Evolutionary conservation across 179 eudicot genomes (phyloP).

Genomic region (Silene noctiflora): DNA sequence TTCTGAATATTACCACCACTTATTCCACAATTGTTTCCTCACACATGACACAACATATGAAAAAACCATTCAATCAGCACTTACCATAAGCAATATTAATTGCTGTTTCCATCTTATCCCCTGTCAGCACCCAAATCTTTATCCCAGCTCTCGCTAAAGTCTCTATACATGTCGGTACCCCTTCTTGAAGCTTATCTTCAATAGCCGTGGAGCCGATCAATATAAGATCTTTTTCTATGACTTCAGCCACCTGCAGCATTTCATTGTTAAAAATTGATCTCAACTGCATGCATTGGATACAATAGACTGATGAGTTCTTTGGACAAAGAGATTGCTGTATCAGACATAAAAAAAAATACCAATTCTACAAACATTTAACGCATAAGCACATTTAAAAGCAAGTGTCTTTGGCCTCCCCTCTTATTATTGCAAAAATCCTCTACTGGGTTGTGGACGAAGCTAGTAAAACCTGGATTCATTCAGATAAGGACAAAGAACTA

Average conservation of each 20-base stretch:
- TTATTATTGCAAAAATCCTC: neutral
- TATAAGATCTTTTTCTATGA: conserved; percentile 82
- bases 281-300: neutral
- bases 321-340: neutral
- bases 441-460: neutral
- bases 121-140: conserved; percentile 96
- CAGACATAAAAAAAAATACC: neutral
- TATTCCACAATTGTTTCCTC: neutral
- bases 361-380: neutral
- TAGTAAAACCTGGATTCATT: neutral
- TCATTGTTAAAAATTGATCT: conserved; percentile 11
- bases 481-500: conserved; percentile 23
- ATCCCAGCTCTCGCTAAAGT: conserved; percentile 95
- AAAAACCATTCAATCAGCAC: conserved; percentile 19
- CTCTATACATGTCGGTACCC: conserved; percentile 90
- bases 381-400: neutral
- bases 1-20: neutral
- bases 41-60: neutral
- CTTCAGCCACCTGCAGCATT: conserved; percentile 75
- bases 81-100: conserved; percentile 96
- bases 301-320: neutral
- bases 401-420: neutral
- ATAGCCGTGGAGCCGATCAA: conserved; percentile 93
- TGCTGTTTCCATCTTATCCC: conserved; percentile 99
- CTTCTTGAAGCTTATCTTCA: conserved; percentile 99